Evolutionary conservation across 179 eudicot genomes (phyloP).

Genomic region (Camellia oleifera): DNA sequence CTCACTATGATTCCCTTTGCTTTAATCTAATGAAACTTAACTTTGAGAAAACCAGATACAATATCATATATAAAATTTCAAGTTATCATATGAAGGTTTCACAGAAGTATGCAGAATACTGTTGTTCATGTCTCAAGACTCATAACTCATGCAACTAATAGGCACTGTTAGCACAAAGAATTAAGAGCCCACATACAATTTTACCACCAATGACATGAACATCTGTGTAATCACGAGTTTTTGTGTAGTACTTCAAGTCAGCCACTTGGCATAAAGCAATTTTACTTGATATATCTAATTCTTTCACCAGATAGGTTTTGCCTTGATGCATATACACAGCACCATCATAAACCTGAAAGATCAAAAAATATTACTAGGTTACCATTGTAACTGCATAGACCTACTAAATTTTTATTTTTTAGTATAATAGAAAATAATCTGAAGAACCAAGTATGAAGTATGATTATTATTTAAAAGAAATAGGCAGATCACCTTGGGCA

Average conservation of each 20-base stretch:
- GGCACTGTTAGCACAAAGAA: not conserved
- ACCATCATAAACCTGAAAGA: constrained; percentile 88
- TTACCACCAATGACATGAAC: constrained; percentile 74
- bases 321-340: constrained; percentile 98
- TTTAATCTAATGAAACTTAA: not conserved
- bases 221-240: constrained; percentile 93
- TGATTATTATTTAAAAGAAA: not conserved
- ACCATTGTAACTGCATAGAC: not conserved
- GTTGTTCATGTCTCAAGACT: no score
- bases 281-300: constrained; percentile 60
- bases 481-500: not conserved
- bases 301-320: constrained; percentile 75
- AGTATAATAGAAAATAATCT: not conserved
- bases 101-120: not conserved
- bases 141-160: constrained; percentile 4
- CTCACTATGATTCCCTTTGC: not conserved
- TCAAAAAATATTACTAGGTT: constrained; percentile 5
- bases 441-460: not conserved
- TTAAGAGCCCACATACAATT: constrained; percentile 46
- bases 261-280: constrained; percentile 84
- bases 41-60: not conserved
- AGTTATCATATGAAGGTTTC: not conserved
- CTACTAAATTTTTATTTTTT: not conserved
- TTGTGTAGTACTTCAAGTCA: constrained; percentile 84
- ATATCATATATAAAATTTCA: not conserved